Conservation (phyloP, 768 basidiomycete genomes). For the Lactifluus hygrophoroides region DNA sequence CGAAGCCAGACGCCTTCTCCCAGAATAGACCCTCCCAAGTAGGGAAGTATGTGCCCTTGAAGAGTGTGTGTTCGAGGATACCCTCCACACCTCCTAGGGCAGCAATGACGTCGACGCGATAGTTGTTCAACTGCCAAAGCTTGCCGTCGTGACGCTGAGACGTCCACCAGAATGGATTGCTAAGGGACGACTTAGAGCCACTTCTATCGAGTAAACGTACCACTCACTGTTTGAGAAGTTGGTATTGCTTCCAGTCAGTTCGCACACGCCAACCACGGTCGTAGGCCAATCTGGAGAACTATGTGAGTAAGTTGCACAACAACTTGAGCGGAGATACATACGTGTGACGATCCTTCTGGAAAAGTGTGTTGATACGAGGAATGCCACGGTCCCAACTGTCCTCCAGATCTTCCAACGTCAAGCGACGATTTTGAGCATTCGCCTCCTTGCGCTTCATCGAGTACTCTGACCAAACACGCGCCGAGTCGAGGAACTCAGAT, state of each 20-base stretch:
- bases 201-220: not conserved
- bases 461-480: conserved; percentile 98
- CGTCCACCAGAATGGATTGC: conserved; percentile 99
- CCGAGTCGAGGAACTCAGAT: conserved; percentile 94
- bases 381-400: conserved; percentile 99
- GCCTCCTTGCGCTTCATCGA: conserved; percentile 99
- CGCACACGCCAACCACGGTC: conserved; percentile 99
- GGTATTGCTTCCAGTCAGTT: conserved; percentile 97
- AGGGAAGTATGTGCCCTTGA: conserved; percentile 97
- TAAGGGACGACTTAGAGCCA: conserved; percentile 24
- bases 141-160: conserved; percentile 95
- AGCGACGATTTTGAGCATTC: conserved; percentile 94
- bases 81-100: conserved; percentile 94
- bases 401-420: conserved; percentile 96
- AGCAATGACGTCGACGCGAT: conserved; percentile 98
- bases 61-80: conserved; percentile 92
- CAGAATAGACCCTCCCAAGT: conserved; percentile 99
- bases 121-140: conserved; percentile 95
- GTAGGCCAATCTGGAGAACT: conserved; percentile 64
- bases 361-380: conserved; percentile 95
- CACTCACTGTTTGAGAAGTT: conserved; percentile 78
- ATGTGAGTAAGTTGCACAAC: not conserved
- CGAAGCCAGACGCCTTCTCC: conserved; percentile 97
- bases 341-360: conserved; percentile 98
- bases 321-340: conserved; percentile 29